phyloP scores from a whole-genome alignment of 345 rosid genomes.

The Carallia pectinifolia region DNA sequence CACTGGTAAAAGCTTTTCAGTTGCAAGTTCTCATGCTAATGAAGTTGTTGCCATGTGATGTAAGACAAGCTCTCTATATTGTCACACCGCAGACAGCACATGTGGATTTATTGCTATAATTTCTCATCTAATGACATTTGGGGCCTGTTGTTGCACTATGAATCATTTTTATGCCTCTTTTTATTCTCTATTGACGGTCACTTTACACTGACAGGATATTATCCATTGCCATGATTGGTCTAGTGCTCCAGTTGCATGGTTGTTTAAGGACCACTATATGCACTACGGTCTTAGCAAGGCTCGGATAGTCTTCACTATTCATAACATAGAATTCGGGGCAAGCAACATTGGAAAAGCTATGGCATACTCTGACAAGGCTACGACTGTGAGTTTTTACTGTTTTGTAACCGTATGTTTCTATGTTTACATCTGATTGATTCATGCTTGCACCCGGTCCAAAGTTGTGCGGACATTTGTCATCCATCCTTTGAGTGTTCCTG shows the following conservation, averaged over 20 bases:
- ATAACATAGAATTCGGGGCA: constrained; percentile 88
- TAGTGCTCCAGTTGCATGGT: constrained; percentile 85
- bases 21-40: neutral
- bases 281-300: constrained; percentile 78
- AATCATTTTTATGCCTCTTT: neutral
- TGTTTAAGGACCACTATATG: constrained; percentile 74
- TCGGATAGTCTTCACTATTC: constrained; percentile 84
- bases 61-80: too few species aligned
- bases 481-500: too few species aligned
- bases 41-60: neutral
- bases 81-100: too few species aligned
- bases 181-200: neutral
- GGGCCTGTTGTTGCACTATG: too few species aligned
- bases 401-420: neutral
- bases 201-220: constrained; percentile 63
- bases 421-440: neutral
- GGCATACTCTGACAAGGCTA: constrained; percentile 77
- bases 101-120: too few species aligned
- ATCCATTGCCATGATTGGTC: constrained; percentile 99
- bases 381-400: constrained; percentile 55
- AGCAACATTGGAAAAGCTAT: constrained; percentile 72
- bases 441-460: neutral
- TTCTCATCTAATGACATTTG: too few species aligned
- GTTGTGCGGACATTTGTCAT: neutral
- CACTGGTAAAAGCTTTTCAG: neutral